Conservation (phyloP, 2,329 filamentous ascomycete species). For the Aspergillus pseudoterreus region DNA sequence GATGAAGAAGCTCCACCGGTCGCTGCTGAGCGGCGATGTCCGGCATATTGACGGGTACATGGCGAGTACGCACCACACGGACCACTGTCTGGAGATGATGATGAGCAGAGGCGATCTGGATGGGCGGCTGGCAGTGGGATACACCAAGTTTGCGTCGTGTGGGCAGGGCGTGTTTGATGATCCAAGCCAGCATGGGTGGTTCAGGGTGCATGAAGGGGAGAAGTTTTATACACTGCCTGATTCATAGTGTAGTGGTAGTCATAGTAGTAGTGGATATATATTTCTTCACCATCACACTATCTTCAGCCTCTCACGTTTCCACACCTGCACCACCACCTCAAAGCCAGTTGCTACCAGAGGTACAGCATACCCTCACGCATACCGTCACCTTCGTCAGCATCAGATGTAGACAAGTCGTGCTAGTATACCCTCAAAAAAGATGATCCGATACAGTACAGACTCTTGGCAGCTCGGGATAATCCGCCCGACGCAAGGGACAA, state of each 20-base stretch:
- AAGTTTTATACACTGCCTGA: not conserved
- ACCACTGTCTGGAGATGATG: slow-evolving; percentile 49
- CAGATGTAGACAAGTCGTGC: not conserved
- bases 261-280: too few species aligned
- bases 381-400: not conserved
- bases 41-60: slow-evolving; percentile 9
- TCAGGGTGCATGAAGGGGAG: slow-evolving; percentile 1
- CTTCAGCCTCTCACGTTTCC: too few species aligned
- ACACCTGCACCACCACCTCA: too few species aligned
- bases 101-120: not conserved
- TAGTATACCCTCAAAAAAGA: too few species aligned
- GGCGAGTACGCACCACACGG: slow-evolving; percentile 1
- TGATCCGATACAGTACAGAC: too few species aligned
- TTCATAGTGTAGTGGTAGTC: not conserved
- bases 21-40: slow-evolving; percentile 1
- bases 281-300: too few species aligned
- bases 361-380: not conserved
- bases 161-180: not conserved
- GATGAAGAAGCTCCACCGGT: slow-evolving; percentile 13
- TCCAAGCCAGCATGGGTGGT: not conserved
- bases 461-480: too few species aligned
- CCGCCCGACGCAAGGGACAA: too few species aligned
- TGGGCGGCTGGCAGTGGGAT: not conserved
- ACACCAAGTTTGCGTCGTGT: slow-evolving; percentile 2
- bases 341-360: not conserved